Base-by-base conservation (phyloP, 164 flowering plant species). In the Vitis amurensis region DNA sequence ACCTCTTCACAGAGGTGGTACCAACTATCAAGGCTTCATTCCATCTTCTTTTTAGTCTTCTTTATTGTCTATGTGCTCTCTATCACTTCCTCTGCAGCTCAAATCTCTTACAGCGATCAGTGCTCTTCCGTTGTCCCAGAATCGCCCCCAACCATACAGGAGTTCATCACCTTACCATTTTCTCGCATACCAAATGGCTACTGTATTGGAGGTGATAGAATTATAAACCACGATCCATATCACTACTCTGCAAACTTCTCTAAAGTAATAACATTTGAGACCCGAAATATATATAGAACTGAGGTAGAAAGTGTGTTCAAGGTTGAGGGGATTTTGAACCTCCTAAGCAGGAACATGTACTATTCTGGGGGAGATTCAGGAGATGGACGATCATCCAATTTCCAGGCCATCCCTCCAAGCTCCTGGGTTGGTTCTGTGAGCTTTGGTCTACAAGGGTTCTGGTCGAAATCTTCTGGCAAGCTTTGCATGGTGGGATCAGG, bases 401-500 rank as follows among this genome's bases (percentile, higher is more conserved):
- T 12, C 27, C 27, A 10, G 23, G 50, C 52, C 4, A 2, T 29
- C 16, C 16, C 15, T 49, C 49, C 15, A 29, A 47, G 63, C 44
- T 16, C 49, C 63, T 68, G 63, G 63, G 31, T 27, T 47, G 53
- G 70, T 9, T 49, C 55, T 0, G 2, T 76, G 16, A 57, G 10
- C 4, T 84, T 84, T 65, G 11, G n/a, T 1, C 47, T 89, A 16
- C 13, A 64, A 12, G 94, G 94, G 27, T 87, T 81, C 68, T 89
- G 88, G 89, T 80, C 87, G 4, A 77, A 72, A 17, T 63, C 77
- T 10, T 63, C 80, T 8, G 83, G 86, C 69, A 76, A 69, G 70
- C 80, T 89, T 19, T 91, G 93, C 70, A 74, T 86, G 89, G 84
- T 87, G 16, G 93, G 91, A 55, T 72, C 78, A 1, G 79, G 77